Evolutionary conservation across 1,284 basidiomycete genomes (phyloP).

Genomic region (Ceratobasidium sp.): DNA sequence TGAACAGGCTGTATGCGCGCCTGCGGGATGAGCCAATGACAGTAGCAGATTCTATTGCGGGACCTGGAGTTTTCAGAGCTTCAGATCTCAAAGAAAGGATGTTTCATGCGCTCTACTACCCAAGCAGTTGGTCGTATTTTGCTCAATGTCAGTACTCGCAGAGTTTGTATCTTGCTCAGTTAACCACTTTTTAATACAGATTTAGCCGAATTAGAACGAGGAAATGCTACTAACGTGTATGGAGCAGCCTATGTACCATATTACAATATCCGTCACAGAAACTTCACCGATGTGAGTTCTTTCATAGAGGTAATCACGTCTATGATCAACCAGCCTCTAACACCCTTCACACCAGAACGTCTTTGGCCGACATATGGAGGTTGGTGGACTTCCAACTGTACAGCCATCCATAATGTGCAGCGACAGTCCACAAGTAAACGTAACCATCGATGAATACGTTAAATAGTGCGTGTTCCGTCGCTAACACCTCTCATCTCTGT

Average conservation of each 20-base stretch:
- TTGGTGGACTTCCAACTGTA: not conserved
- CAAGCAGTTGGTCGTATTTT: slow-evolving; percentile 18
- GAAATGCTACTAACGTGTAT: not conserved
- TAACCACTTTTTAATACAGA: not conserved
- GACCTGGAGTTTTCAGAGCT: not conserved
- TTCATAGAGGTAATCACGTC: slow-evolving; percentile 34
- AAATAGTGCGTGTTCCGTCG: slow-evolving; percentile 1
- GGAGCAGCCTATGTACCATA: not conserved
- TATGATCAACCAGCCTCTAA: too few relatives aligned
- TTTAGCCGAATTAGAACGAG: slow-evolving; percentile 5
- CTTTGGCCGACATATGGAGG: slow-evolving; percentile 31
- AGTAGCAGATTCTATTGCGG: not conserved
- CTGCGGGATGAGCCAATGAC: not conserved
- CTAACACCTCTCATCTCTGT: not conserved
- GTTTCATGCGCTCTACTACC: slow-evolving; percentile 3
- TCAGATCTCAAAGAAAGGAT: not conserved
- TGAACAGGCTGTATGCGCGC: not conserved
- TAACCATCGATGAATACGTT: not conserved
- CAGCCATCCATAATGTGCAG: slow-evolving; percentile 1
- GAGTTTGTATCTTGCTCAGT: slow-evolving; percentile 1
- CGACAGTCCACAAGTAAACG: slow-evolving; percentile 1
- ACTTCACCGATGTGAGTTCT: not conserved
- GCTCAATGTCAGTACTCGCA: slow-evolving; percentile 6
- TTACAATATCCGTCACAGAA: not conserved
- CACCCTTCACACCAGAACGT: slow-evolving; percentile 10